A percentile compares a stretch with the other conserved stretches of the same genome.
These are phyloP conservation scores for Scutellaria baicalensis DNA, from an alignment of 257 asterid genomes.

Conservation along the genomic window DNA sequence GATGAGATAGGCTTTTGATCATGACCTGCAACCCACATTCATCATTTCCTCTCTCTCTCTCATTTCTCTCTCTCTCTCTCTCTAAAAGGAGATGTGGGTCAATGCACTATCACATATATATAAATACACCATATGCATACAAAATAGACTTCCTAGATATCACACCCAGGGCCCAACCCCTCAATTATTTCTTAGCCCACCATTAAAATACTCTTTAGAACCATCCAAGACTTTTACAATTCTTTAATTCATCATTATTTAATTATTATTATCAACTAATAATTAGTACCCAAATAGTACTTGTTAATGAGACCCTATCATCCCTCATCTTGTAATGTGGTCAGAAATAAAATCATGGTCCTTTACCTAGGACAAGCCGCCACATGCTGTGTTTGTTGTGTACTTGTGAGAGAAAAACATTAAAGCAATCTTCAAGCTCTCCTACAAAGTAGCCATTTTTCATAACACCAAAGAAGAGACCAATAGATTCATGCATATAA, in stretches of 20 bases:
- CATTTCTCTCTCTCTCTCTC: slow-evolving; percentile 16
- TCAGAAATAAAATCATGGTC: slow-evolving; percentile 17
- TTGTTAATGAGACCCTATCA: background rate
- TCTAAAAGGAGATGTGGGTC: slow-evolving; percentile 34
- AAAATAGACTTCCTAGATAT: slow-evolving; percentile 39
- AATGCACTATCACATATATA: slow-evolving; percentile 26
- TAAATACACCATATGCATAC: slow-evolving; percentile 31
- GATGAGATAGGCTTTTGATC: slow-evolving; percentile 32
- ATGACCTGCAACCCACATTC: slow-evolving; percentile 49
- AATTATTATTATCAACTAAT: background rate
- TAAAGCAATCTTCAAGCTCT: background rate
- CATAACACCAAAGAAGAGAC: background rate
- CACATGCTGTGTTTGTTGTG: slow-evolving; percentile 19
- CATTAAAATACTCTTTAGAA: slow-evolving; percentile 33
- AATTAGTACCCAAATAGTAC: background rate
- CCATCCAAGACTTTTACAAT: slow-evolving; percentile 24
- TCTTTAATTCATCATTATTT: slow-evolving; percentile 3
- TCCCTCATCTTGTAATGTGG: background rate
- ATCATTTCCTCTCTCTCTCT: slow-evolving; percentile 24
- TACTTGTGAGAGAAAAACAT: background rate
- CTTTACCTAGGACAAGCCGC: slow-evolving; percentile 33
- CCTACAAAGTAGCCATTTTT: background rate
- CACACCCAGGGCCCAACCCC: slow-evolving; percentile 21
- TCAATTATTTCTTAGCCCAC: slow-evolving; percentile 40
- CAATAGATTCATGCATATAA: slow-evolving; percentile 1